These are phyloP conservation scores for Fusarium oxysporum DNA, from an alignment of 2,329 filamentous ascomycete species.

Conservation along the genomic window DNA sequence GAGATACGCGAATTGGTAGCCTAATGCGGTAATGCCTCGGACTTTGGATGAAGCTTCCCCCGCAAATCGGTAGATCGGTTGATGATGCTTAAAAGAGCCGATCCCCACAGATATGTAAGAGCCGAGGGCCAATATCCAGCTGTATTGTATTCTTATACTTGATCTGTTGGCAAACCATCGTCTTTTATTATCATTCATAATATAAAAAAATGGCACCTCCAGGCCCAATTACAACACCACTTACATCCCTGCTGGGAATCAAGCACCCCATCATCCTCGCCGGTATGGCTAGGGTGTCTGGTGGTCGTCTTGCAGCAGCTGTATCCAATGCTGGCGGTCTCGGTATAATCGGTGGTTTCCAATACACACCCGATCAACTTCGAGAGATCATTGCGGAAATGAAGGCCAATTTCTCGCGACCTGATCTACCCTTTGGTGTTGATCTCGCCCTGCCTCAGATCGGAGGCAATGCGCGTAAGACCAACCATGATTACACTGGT, in stretches of 20 bases:
- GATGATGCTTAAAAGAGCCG: slow-evolving; percentile 20
- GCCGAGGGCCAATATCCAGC: background rate
- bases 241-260: slow-evolving; percentile 84
- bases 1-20: slow-evolving; percentile 44
- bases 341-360: slow-evolving; percentile 78
- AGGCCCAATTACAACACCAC: slow-evolving; percentile 77
- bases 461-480: slow-evolving; percentile 84
- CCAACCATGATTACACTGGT: slow-evolving; percentile 95
- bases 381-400: slow-evolving; percentile 86
- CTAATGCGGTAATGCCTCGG: slow-evolving; percentile 52
- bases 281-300: slow-evolving; percentile 90
- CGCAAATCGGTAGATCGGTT: slow-evolving; percentile 44
- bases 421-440: slow-evolving; percentile 85
- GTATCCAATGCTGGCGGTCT: slow-evolving; percentile 91
- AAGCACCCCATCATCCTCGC: slow-evolving; percentile 91
- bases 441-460: slow-evolving; percentile 93
- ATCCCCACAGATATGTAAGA: background rate
- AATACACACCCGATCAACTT: slow-evolving; percentile 79
- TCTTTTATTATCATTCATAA: background rate
- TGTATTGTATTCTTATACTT: background rate
- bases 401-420: slow-evolving; percentile 76
- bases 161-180: background rate
- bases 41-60: slow-evolving; percentile 41
- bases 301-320: slow-evolving; percentile 81
- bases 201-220: slow-evolving; percentile 53